These are phyloP conservation scores for Acidiella bohemica DNA, from an alignment of 495 filamentous ascomycete species.

Conservation along the genomic window DNA sequence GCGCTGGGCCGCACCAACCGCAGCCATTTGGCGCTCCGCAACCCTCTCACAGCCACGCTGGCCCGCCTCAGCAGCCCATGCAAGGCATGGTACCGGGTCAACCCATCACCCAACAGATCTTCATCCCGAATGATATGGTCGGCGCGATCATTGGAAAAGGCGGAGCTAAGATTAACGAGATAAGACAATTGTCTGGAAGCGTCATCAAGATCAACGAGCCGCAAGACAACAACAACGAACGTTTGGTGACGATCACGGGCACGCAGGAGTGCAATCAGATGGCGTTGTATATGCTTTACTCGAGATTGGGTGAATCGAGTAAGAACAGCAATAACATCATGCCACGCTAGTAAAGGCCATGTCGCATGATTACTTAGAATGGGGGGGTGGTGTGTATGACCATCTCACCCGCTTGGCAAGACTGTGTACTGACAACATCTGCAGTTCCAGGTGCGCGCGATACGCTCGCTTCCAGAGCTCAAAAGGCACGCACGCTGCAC, in stretches of 20 bases:
- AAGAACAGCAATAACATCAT: slow-evolving; percentile 16
- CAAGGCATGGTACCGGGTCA: slow-evolving; percentile 66
- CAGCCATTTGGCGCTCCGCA: slow-evolving; percentile 30
- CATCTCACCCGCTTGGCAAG: too few species aligned
- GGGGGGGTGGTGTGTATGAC: too few species aligned
- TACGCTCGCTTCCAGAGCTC: too few species aligned
- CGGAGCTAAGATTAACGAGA: slow-evolving; percentile 98
- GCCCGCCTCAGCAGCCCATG: slow-evolving; percentile 48
- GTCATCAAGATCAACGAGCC: slow-evolving; percentile 99
- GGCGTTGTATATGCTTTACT: slow-evolving; percentile 98
- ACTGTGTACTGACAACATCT: too few species aligned
- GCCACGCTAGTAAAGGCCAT: slow-evolving; percentile 11
- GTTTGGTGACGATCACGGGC: slow-evolving; percentile 91
- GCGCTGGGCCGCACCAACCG: slow-evolving; percentile 66
- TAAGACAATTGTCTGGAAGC: slow-evolving; percentile 87
- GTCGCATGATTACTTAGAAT: too few species aligned
- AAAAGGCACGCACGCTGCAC: too few species aligned
- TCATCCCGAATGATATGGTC: slow-evolving; percentile 98
- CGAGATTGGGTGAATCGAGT: slow-evolving; percentile 69
- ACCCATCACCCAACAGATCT: slow-evolving; percentile 94
- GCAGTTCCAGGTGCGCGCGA: too few species aligned
- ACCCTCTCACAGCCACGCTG: slow-evolving; percentile 33
- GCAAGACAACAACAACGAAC: slow-evolving; percentile 96
- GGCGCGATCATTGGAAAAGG: slow-evolving; percentile 98
- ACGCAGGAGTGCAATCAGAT: slow-evolving; percentile 98